These are phyloP conservation scores for Hypoxylon intermedium DNA, from an alignment of 495 filamentous ascomycete species.

Conservation along the genomic window DNA sequence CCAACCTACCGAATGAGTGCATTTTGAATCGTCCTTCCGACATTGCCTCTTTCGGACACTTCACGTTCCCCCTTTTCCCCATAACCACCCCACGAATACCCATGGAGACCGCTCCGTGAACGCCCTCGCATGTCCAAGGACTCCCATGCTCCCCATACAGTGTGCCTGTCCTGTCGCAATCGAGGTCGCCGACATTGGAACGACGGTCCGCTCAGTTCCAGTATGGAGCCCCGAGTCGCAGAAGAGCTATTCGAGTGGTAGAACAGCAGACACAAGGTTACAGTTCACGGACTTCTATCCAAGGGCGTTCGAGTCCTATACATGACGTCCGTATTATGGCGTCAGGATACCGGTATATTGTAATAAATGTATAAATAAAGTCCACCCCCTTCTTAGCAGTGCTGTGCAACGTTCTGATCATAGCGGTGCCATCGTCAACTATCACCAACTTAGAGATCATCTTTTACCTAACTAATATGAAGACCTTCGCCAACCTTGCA, in stretches of 20 bases:
- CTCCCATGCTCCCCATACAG: slow-evolving; percentile 1
- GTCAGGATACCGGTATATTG: slow-evolving; percentile 12
- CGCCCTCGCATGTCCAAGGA: slow-evolving; percentile 4
- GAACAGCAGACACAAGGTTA: slow-evolving; percentile 9
- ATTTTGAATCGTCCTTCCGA: slow-evolving; percentile 33
- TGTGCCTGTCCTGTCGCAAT: slow-evolving; percentile 13
- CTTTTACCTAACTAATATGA: slow-evolving; percentile 28
- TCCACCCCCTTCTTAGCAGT: slow-evolving; percentile 1
- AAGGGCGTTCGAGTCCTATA: background rate
- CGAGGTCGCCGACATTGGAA: slow-evolving; percentile 35
- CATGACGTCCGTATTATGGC: slow-evolving; percentile 22
- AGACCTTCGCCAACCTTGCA: slow-evolving; percentile 38
- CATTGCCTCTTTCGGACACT: slow-evolving; percentile 36
- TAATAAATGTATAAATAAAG: slow-evolving; percentile 34
- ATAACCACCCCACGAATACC: slow-evolving; percentile 27
- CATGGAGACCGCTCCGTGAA: slow-evolving; percentile 15
- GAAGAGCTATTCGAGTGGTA: slow-evolving; percentile 15
- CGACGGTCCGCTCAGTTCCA: slow-evolving; percentile 31
- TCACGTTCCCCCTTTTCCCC: slow-evolving; percentile 20
- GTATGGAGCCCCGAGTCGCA: slow-evolving; percentile 10
- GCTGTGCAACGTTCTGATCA: slow-evolving; percentile 9
- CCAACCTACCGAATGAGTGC: slow-evolving; percentile 25
- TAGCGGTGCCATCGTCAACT: slow-evolving; percentile 12
- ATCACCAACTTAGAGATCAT: slow-evolving; percentile 5
- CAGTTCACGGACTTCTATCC: background rate